Conservation (phyloP, 768 basidiomycete genomes). For the Suillus ampliporus region DNA sequence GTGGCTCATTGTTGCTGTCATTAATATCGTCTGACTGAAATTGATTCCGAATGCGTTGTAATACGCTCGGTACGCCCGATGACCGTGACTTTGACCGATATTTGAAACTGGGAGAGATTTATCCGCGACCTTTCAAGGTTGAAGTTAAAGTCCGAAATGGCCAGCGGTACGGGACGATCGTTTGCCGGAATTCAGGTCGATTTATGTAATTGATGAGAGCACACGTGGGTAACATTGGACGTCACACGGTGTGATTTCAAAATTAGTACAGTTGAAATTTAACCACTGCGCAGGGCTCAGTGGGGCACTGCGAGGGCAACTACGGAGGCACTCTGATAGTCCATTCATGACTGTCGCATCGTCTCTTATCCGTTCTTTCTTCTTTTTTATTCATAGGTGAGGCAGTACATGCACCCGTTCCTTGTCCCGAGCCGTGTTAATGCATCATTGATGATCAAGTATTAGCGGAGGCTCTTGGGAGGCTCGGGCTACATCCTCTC, state of each 20-base stretch:
- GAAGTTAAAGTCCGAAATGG: not conserved
- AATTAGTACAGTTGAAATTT: conserved; percentile 6
- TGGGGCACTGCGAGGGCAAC: conserved; percentile 26
- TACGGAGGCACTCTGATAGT: conserved; percentile 8
- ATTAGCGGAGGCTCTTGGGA: conserved; percentile 4
- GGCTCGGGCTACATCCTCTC: conserved; percentile 7
- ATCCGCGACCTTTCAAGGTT: no score
- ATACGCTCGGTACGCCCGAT: not conserved
- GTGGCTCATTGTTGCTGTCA: no score
- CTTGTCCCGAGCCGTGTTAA: conserved; percentile 9
- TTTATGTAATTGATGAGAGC: no score
- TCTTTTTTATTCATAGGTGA: conserved; percentile 9
- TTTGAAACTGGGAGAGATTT: no score
- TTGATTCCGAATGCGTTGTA: not conserved
- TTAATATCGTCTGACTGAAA: not conserved
- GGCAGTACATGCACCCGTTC: conserved; percentile 8
- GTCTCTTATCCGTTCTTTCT: conserved; percentile 17
- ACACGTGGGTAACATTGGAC: not conserved
- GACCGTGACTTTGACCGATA: not conserved
- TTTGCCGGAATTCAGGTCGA: no score
- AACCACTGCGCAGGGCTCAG: conserved; percentile 12
- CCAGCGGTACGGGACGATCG: no score
- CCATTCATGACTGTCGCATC: conserved; percentile 16
- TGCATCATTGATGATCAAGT: conserved; percentile 4
- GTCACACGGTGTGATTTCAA: conserved; percentile 8